These are phyloP conservation scores for Rhododendron vialii DNA, from an alignment of 148 eudicot species.

Conservation along the genomic window DNA sequence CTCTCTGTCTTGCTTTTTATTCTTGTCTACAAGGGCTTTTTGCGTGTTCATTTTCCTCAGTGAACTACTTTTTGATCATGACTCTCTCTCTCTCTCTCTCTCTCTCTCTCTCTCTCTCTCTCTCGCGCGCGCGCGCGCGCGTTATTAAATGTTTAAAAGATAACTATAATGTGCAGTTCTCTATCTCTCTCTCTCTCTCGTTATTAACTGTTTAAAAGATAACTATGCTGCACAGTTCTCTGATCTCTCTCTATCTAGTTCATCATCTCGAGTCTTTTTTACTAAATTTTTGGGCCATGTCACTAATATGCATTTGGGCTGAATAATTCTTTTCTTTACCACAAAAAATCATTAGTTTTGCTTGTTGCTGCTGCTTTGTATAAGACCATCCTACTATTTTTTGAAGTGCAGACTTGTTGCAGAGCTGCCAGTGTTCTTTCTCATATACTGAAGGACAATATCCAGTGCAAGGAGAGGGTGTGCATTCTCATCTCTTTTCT, in stretches of 20 bases:
- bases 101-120: background rate
- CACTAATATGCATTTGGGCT: background rate
- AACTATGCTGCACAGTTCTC: background rate
- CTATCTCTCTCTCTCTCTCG: background rate
- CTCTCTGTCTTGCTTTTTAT: background rate
- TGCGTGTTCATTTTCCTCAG: background rate
- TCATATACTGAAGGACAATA: constrained; percentile 69
- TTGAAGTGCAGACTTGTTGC: constrained; percentile 59
- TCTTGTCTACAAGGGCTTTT: background rate
- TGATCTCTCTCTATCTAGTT: background rate
- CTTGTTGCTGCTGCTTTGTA: constrained; percentile 8
- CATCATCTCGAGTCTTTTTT: background rate
- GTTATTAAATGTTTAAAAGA: too few relatives aligned
- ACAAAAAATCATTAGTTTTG: background rate
- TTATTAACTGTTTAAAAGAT: background rate
- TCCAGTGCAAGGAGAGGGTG: constrained; percentile 88
- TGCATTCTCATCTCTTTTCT: constrained; percentile 5
- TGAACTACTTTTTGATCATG: background rate
- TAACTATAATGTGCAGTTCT: too few relatives aligned
- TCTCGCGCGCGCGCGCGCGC: too few relatives aligned
- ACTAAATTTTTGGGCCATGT: background rate
- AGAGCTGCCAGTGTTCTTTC: constrained; percentile 88
- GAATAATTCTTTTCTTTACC: background rate
- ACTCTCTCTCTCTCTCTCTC: background rate
- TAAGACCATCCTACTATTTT: constrained; percentile 4